phyloP scores from a whole-genome alignment of 1,284 basidiomycete species.

The Ceraceosorus guamensis region DNA sequence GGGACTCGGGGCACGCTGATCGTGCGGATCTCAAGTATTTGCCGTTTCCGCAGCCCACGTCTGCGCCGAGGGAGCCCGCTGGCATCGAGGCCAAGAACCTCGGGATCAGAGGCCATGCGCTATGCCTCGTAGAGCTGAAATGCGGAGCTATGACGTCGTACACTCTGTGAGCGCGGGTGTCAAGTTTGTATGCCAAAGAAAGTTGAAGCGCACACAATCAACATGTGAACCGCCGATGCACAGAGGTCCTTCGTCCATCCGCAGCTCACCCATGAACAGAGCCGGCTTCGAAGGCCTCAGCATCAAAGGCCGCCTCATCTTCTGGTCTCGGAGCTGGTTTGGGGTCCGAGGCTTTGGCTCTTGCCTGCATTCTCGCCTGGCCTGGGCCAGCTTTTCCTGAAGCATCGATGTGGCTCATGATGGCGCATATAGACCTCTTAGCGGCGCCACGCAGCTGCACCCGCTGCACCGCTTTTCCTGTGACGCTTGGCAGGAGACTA shows the following conservation, averaged over 20 bases:
- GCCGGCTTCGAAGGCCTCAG: too few relatives aligned
- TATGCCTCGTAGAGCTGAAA: slow-evolving; percentile 88
- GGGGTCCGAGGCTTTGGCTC: too few relatives aligned
- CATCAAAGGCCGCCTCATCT: too few relatives aligned
- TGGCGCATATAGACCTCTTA: too few relatives aligned
- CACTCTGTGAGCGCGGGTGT: slow-evolving; percentile 50
- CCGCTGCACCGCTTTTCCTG: too few relatives aligned
- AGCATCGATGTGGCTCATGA: too few relatives aligned
- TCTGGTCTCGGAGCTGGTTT: too few relatives aligned
- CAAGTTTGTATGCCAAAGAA: background rate
- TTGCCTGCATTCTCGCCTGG: too few relatives aligned
- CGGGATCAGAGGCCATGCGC: slow-evolving; percentile 93
- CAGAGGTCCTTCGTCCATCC: background rate
- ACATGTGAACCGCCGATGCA: background rate
- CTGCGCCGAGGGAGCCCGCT: slow-evolving; percentile 74
- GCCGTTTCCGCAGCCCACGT: slow-evolving; percentile 94
- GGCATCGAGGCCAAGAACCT: slow-evolving; percentile 69
- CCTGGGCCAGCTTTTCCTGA: too few relatives aligned
- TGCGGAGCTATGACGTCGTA: slow-evolving; percentile 87
- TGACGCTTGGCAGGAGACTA: too few relatives aligned
- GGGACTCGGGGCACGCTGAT: slow-evolving; percentile 8
- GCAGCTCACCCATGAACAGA: background rate
- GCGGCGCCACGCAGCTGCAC: too few relatives aligned
- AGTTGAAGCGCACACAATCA: background rate
- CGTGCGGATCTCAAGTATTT: slow-evolving; percentile 64